Evolutionary conservation across 176 grass and related monocot species (phyloP).

Genomic region (Areca catechu): DNA sequence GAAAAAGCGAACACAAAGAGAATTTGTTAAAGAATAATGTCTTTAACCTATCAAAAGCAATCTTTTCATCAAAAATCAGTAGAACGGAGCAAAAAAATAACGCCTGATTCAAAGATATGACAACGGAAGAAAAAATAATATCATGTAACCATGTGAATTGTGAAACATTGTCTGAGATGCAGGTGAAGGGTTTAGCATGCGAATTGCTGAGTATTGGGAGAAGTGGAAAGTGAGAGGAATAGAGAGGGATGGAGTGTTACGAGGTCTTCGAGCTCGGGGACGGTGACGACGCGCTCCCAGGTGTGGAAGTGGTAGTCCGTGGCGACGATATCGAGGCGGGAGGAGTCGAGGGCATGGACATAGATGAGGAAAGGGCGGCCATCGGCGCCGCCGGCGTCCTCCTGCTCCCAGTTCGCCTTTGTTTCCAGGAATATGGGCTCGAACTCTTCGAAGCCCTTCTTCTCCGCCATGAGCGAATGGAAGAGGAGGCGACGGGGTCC

Average conservation of each 20-base stretch:
- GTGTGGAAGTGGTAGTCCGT: conserved; percentile 63
- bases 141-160: no score
- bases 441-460: conserved; percentile 36
- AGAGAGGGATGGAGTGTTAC: conserved; percentile 22
- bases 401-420: conserved; percentile 16
- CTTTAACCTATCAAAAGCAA: no score
- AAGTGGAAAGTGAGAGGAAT: background rate
- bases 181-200: background rate
- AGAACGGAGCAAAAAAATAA: no score
- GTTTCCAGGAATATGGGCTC: conserved; percentile 51
- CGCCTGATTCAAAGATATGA: no score
- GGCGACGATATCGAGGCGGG: conserved; percentile 42
- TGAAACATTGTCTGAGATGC: no score
- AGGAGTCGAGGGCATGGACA: conserved; percentile 22
- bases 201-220: background rate
- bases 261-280: conserved; percentile 58
- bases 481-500: background rate
- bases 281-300: conserved; percentile 45
- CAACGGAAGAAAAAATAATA: no score
- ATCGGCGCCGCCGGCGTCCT: background rate
- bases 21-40: no score
- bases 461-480: conserved; percentile 24
- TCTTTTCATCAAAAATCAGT: no score
- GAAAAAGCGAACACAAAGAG: no score
- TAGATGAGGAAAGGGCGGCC: conserved; percentile 37